Percentiles rank a stretch among this genome's conserved stretches.
phyloP scores from a whole-genome alignment of 2,329 filamentous ascomycete species.

The Epichloe sp. region DNA sequence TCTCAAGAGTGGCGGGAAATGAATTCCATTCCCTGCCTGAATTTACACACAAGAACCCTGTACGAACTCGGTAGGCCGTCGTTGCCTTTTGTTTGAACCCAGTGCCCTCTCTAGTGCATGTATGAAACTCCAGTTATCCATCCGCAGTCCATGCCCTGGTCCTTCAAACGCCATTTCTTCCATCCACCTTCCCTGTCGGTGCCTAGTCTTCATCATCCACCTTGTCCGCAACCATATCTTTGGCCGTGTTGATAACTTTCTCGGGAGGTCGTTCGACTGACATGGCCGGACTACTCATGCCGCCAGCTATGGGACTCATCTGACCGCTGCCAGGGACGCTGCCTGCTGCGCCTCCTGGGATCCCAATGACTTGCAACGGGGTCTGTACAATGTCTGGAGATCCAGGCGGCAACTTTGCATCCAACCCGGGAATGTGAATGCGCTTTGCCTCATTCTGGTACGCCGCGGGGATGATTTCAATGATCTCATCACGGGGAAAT shows the following conservation, averaged over 20 bases:
- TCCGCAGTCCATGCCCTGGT: neutral
- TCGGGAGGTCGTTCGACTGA: constrained; percentile 30
- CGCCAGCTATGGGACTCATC: constrained; percentile 35
- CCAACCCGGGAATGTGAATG: constrained; percentile 64
- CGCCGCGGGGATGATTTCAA: constrained; percentile 93
- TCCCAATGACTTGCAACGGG: constrained; percentile 41
- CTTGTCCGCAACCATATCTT: constrained; percentile 38
- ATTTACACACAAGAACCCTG: neutral
- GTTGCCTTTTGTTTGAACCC: too few relatives aligned
- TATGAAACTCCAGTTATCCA: too few relatives aligned
- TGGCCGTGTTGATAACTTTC: constrained; percentile 35
- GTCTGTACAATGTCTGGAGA: constrained; percentile 75
- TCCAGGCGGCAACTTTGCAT: constrained; percentile 55
- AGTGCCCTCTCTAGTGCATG: too few relatives aligned
- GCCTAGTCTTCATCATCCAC: constrained; percentile 37
- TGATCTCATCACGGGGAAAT: constrained; percentile 93
- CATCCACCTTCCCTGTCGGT: neutral
- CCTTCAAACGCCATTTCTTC: neutral
- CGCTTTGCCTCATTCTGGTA: constrained; percentile 94
- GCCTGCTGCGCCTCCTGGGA: constrained; percentile 13
- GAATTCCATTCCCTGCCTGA: neutral
- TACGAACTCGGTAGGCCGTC: too few relatives aligned
- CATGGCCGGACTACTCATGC: constrained; percentile 32
- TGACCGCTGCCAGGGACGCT: constrained; percentile 19
- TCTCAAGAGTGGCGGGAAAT: neutral